Evolutionary conservation across 805 yeast genomes (phyloP).

Genomic region (Cephaloascus fragrans): DNA sequence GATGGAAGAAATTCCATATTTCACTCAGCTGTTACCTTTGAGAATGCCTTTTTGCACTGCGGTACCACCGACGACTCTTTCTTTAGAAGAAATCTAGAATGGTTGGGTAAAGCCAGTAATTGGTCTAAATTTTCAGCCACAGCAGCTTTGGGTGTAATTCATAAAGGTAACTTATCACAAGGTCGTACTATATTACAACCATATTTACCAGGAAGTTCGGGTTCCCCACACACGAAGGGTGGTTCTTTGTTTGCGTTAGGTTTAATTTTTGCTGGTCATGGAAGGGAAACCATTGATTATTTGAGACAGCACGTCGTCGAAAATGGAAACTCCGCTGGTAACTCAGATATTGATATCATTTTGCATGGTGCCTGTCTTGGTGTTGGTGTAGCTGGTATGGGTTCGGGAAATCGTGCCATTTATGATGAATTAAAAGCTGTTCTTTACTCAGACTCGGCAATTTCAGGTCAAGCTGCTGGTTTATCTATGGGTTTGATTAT

Average conservation of each 20-base stretch:
- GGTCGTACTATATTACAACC: conserved; percentile 84
- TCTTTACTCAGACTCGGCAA: conserved; percentile 81
- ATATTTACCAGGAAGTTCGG: conserved; percentile 73
- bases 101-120: conserved; percentile 96
- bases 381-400: conserved; percentile 95
- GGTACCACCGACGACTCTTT: conserved; percentile 95
- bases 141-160: conserved; percentile 96
- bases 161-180: conserved; percentile 86
- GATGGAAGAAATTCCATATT: conserved; percentile 91
- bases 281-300: conserved; percentile 75
- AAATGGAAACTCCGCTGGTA: conserved; percentile 53
- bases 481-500: conserved; percentile 91
- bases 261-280: conserved; percentile 92
- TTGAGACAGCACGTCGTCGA: conserved; percentile 65
- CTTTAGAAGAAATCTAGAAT: conserved; percentile 81
- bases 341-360: conserved; percentile 67
- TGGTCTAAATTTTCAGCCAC: conserved; percentile 98
- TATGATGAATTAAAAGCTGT: conserved; percentile 80
- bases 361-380: conserved; percentile 96
- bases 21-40: conserved; percentile 92
- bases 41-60: conserved; percentile 89
- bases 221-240: conserved; percentile 87
- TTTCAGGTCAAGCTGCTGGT: conserved; percentile 95
- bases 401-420: conserved; percentile 60
- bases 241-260: conserved; percentile 93